phyloP scores from a whole-genome alignment of 2,329 filamentous ascomycete species.

The Orbilia ellipsospora region DNA sequence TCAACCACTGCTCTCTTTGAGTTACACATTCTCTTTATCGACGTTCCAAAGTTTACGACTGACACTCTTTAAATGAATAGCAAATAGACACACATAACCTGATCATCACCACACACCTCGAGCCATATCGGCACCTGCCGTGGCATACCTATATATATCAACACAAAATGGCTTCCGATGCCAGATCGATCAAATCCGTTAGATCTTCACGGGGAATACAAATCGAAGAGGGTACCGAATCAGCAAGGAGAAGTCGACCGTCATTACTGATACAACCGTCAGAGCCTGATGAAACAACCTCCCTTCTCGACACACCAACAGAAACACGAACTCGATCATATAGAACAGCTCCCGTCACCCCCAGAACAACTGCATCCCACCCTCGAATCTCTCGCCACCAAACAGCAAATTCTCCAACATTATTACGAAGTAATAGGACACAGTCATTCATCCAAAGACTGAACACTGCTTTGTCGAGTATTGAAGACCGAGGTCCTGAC shows the following conservation, averaged over 20 bases:
- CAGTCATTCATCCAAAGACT: slow-evolving; percentile 69
- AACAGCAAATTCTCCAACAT: slow-evolving; percentile 57
- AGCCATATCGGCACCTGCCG: slow-evolving; percentile 15
- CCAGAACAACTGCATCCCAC: slow-evolving; percentile 58
- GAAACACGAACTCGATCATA: slow-evolving; percentile 61
- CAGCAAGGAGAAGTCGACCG: slow-evolving; percentile 29
- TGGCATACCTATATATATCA: slow-evolving; percentile 2
- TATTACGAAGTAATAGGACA: slow-evolving; percentile 66
- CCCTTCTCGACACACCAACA: slow-evolving; percentile 63
- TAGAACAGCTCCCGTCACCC: slow-evolving; percentile 64
- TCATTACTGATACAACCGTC: slow-evolving; percentile 56
- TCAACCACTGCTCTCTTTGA: neutral
- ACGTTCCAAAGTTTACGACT: slow-evolving; percentile 7
- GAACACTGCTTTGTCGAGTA: slow-evolving; percentile 71
- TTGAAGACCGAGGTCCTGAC: slow-evolving; percentile 63
- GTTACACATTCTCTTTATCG: neutral
- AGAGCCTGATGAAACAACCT: slow-evolving; percentile 65
- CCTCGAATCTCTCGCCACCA: slow-evolving; percentile 61
- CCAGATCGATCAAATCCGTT: slow-evolving; percentile 35
- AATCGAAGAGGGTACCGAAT: slow-evolving; percentile 33
- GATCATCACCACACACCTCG: neutral
- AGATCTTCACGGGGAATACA: slow-evolving; percentile 30
- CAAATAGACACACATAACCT: slow-evolving; percentile 3
- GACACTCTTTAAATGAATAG: slow-evolving; percentile 12
- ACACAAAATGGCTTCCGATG: slow-evolving; percentile 43